Base-by-base conservation (phyloP, 768 basidiomycete genomes). In the Naematelia aurantialba region DNA sequence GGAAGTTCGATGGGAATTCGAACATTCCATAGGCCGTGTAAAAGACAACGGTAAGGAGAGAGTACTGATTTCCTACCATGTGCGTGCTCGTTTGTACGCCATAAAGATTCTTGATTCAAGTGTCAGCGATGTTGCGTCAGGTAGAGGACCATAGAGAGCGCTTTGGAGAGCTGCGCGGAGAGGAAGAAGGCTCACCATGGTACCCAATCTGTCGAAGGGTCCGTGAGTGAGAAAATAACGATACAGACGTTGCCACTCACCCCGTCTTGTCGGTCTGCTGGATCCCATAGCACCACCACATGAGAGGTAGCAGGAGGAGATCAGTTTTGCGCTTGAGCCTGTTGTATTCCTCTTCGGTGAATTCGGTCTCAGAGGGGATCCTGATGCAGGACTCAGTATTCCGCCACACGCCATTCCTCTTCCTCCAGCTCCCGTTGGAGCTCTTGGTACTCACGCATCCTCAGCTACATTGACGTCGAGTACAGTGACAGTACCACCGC, bases 271-370 rank as follows among this genome's bases (percentile, higher is more conserved):
- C 62, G 2, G 63, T 55, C 49, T 69, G 68, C 44, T 70, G 68
- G n/a, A 70, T 67, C 30, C 68, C 68, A 24, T 70, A 67, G 34
- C 58, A 56, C 58, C 58, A 60, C 66, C 69, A 70, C 66, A 70
- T 67, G 48, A 65, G 46, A 12, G 63, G 63, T 14, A 67, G 44
- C 25, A 64, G 58, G 27, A 55, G 50, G 19, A 19, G 34, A 22
- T 62, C 63, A 22, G 58, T 31, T 58, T 70, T 70, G 4, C 61
- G 34, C 2, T 58, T 56, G 1, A 70, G 52, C n/a, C 46, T 52
- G 26, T 64, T 63, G 51, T 63, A 70, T 27, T 70, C 59, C 17
- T 46, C 63, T 8, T 61, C 57, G n/a, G 63, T 65, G 51, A 59
- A 65, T 13, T 61, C 55, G 22, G 46, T 55, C 45, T 70, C 62